phyloP scores from a whole-genome alignment of 768 basidiomycete species.

The Kwoniella dendrophila region DNA sequence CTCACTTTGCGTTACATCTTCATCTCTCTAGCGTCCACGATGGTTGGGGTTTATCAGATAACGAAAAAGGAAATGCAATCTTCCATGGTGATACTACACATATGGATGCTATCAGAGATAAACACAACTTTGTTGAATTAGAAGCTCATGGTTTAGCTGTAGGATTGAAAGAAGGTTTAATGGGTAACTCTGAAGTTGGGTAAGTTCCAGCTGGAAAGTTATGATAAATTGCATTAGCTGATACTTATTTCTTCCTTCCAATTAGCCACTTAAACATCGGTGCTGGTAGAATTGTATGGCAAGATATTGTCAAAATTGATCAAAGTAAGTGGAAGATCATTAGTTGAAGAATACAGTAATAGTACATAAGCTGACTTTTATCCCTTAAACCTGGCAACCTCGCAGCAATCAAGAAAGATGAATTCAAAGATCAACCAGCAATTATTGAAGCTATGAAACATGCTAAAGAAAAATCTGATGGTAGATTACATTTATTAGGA shows the following conservation, averaged over 20 bases:
- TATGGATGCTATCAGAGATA: conserved; percentile 84
- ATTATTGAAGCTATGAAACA: conserved; percentile 74
- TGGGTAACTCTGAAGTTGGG: conserved; percentile 99
- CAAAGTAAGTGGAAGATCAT: conserved; percentile 63
- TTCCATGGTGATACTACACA: conserved; percentile 77
- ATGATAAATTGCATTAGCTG: background rate
- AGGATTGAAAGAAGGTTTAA: conserved; percentile 86
- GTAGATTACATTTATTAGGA: conserved; percentile 84
- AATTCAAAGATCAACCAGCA: conserved; percentile 75
- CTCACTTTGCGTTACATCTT: background rate
- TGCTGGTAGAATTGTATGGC: conserved; percentile 93
- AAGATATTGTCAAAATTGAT: conserved; percentile 95
- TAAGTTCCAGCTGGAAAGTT: too few species aligned
- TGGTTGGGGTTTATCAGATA: conserved; percentile 78
- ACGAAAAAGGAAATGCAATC: conserved; percentile 85
- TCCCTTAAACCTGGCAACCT: background rate
- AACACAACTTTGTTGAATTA: conserved; percentile 71
- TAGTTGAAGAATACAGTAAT: too few species aligned
- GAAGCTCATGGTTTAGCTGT: conserved; percentile 89
- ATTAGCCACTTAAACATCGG: conserved; percentile 88
- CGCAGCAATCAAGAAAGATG: conserved; percentile 74
- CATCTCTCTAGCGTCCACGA: conserved; percentile 71
- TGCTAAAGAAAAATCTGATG: conserved; percentile 79
- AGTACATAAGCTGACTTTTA: background rate
- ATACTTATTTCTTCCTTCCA: background rate